Percentiles rank a stretch among this genome's conserved stretches.
Evolutionary conservation across 768 basidiomycete genomes (phyloP).

Genomic region (Tricholoma matsutake): DNA sequence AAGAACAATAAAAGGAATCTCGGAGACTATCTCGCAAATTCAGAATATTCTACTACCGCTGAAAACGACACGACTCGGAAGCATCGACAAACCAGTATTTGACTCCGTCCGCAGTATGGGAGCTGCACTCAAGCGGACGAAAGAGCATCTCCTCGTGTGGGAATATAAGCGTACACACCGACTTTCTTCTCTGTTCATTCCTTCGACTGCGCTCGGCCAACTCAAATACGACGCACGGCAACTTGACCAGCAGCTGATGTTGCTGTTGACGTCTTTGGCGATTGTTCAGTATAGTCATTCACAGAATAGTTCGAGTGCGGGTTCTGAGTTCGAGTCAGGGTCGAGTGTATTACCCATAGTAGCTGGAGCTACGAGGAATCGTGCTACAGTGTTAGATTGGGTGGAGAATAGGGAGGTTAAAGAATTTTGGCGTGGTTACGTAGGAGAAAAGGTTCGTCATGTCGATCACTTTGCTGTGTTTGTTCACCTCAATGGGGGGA

Average conservation of each 20-base stretch:
- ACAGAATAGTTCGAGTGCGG: too few relatives aligned
- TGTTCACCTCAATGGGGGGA: neutral
- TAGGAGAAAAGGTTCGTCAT: conserved; percentile 21
- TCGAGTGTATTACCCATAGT: conserved; percentile 1
- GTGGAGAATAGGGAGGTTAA: conserved; percentile 12
- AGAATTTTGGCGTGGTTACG: conserved; percentile 21
- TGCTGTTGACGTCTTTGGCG: conserved; percentile 18
- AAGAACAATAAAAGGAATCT: conserved; percentile 14
- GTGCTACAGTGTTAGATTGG: neutral
- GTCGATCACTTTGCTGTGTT: neutral
- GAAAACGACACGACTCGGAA: neutral
- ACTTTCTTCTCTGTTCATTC: conserved; percentile 19
- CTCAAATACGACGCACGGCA: conserved; percentile 22
- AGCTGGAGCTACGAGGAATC: neutral
- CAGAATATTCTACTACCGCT: conserved; percentile 17
- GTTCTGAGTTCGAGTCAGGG: conserved; percentile 5
- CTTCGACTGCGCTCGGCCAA: conserved; percentile 14
- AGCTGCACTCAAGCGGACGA: conserved; percentile 16
- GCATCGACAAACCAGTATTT: conserved; percentile 8
- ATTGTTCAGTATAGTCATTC: neutral
- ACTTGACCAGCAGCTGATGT: conserved; percentile 20
- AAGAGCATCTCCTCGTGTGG: conserved; percentile 19
- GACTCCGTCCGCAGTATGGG: conserved; percentile 17
- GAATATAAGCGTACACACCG: conserved; percentile 9
- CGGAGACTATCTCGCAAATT: conserved; percentile 14